Conservation (phyloP, 2,329 filamentous ascomycete genomes). For the Furcasterigmium sp. region DNA sequence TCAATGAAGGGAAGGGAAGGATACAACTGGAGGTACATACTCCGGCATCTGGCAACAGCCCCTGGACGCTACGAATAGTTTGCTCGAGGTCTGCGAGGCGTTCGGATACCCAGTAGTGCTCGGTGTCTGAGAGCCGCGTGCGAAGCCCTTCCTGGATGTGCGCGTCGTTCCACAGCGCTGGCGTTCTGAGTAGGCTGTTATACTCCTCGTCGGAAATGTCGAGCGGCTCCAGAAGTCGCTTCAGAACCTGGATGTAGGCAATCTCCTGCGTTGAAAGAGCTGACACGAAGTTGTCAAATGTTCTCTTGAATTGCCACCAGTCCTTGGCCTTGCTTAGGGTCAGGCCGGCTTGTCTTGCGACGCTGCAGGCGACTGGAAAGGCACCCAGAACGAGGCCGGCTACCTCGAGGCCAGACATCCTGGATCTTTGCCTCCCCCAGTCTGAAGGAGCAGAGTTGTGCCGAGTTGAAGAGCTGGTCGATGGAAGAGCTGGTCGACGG, state of each 20-base stretch:
- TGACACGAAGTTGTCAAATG: slow-evolving; percentile 1
- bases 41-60: neutral
- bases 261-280: slow-evolving; percentile 2
- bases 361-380: slow-evolving; percentile 1
- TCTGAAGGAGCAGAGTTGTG: neutral
- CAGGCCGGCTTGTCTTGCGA: neutral
- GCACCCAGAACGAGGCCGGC: slow-evolving; percentile 3
- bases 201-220: slow-evolving; percentile 2
- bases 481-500: neutral
- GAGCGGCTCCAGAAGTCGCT: slow-evolving; percentile 1
- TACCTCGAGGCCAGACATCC: slow-evolving; percentile 5
- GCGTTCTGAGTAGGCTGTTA: neutral
- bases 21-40: no score
- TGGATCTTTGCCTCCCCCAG: neutral
- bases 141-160: slow-evolving; percentile 1
- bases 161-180: neutral
- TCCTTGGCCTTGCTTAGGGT: neutral
- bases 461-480: neutral
- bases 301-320: slow-evolving; percentile 4
- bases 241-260: slow-evolving; percentile 1
- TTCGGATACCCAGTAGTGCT: slow-evolving; percentile 1
- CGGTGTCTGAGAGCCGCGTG: neutral
- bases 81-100: neutral
- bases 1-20: no score
- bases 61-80: neutral